Evolutionary conservation across 1,284 basidiomycete genomes (phyloP), one percentile per base, ranked within the genome.

Genomic region (Gymnopus androsaceus): DNA sequence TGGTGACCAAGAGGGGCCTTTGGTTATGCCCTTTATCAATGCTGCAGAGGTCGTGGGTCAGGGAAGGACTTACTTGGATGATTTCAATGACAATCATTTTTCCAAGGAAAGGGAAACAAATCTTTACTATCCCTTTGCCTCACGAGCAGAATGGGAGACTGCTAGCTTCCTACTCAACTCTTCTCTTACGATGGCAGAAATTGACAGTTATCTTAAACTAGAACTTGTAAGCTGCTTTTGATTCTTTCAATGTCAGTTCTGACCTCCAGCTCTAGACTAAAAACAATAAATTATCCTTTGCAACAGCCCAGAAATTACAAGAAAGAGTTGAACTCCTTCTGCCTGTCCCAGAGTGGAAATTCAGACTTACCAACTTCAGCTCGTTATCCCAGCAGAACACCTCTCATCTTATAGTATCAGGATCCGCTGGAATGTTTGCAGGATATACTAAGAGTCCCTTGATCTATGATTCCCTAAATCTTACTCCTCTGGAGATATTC

Each of bases 101-200:
- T 56, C 64, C 6, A n/a, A 51, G 1, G 12, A 62, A n/a, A 51
- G 64, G 21, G 54, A 52, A 27, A 11, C 49, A 1, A 64, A 67
- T 51, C 41, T 64, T 1, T 72, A 67, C 50, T 70, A 71, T 56
- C 70, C 69, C 14, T 72, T 72, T 58, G 51, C 64, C 3, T 60
- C 58, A 1, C 30, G 48, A 19, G 56, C 58, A 4, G 70, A 73
- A 44, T 72, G 69, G 69, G 61, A 69, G 42, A 21, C 69, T 4
- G 67, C 60, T 1, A 61, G 47, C 4, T 72, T 64, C 54, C 54
- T 72, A 1, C 50, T 65, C 4, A 54, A 51, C 1, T 67, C 66
- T 11, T 37, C 42, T 15, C 53, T 73, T 4, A 69, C 66, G 25
- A 66, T 68, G 65, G 45, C 49, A 1, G 52, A 54, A 4, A 64